Percentiles rank a stretch among this genome's conserved stretches.
Evolutionary conservation across 257 asterid genomes (phyloP).

Genomic region (Capsicum baccatum): DNA sequence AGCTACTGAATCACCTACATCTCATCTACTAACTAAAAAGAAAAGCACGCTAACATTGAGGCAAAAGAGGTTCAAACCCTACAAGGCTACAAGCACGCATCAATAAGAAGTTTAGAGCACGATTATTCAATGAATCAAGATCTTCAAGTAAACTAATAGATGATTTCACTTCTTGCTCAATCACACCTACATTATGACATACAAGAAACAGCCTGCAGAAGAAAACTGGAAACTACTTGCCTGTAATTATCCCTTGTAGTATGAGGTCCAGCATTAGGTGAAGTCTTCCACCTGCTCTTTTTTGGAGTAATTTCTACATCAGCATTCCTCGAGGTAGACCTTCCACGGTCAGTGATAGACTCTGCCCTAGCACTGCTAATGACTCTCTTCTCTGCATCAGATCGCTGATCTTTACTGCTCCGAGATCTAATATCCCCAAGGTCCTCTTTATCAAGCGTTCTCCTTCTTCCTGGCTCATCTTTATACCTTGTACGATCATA

Average conservation of each 20-base stretch:
- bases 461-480: constrained; percentile 79
- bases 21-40: neutral
- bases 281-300: constrained; percentile 67
- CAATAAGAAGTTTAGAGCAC: neutral
- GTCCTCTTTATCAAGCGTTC: constrained; percentile 71
- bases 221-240: constrained; percentile 38
- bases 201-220: neutral
- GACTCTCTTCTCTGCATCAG: constrained; percentile 70
- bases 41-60: neutral
- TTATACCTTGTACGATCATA: constrained; percentile 66
- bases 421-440: constrained; percentile 68
- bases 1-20: neutral
- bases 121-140: neutral
- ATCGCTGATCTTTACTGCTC: constrained; percentile 66
- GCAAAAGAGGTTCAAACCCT: neutral
- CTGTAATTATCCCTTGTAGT: constrained; percentile 74
- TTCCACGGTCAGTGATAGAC: constrained; percentile 60
- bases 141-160: neutral
- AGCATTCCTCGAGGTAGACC: constrained; percentile 69
- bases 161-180: neutral
- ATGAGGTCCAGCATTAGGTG: constrained; percentile 78
- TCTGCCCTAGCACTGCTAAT: constrained; percentile 55
- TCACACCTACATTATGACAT: neutral
- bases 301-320: constrained; percentile 61
- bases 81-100: neutral